Evolutionary conservation across 495 filamentous ascomycete species (phyloP), one percentile per base, ranked within the genome.

Genomic region (Xylaria cubensis): DNA sequence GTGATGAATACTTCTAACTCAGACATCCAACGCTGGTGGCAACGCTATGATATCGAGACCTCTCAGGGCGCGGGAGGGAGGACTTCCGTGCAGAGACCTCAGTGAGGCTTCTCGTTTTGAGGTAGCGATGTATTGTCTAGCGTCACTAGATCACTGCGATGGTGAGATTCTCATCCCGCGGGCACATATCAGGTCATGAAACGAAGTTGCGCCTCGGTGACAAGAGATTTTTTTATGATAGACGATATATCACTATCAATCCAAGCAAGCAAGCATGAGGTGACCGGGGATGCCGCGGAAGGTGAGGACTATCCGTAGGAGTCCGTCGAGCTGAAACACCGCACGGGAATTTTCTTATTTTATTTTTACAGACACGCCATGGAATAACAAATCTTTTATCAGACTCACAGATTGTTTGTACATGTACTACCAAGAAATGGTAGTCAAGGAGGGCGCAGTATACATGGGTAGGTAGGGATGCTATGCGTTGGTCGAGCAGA

Each of bases 361-460:
- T 29, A 29, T 53, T 48, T 67, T 67, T 67, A 32, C 44, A 67
- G 39, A 61, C 58, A 61, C 34, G 34, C 58, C 58, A 36, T 21
- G 53, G 19, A 7, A 61, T n/a, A 5, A 8, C 1, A 13, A 17
- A 39, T 21, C 9, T 21, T 1, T 19, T 5, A 3, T 61, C 19
- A 15, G 26, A 4, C 1, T 56, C 53, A 10, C 2, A 56, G 13
- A 3, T 15, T 42, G 0, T 15, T 64, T 64, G 21, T 41, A 41
- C 1, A 41, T 24, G 26, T 64, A 46, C 39, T 46, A 44, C 39
- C 39, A 9, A 24, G 24, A 41, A 44, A 17, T 32, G 24, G 5
- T 2, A 19, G 12, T 9, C 1, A 10, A 13, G 13, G 39, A 64
- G 21, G 19, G 9, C 26, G 61, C 13, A 6, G 24, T 46, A 44